Conservation (phyloP, 2,329 filamentous ascomycete species). For the Aspergillus nomiae region DNA sequence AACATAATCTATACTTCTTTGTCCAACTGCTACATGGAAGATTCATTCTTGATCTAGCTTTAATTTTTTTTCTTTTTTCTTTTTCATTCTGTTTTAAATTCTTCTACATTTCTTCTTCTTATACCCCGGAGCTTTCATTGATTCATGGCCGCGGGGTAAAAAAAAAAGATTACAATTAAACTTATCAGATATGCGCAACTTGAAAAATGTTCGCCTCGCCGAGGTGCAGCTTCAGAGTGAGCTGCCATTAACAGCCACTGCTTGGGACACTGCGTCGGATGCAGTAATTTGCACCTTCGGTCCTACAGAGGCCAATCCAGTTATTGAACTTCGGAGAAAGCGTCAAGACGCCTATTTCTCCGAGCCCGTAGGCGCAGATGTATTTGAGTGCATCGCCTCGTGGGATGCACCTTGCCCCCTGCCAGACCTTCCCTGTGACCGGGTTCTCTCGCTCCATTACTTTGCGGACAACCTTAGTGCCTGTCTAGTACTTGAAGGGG, state of each 20-base stretch:
- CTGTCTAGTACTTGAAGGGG: slow-evolving; percentile 83
- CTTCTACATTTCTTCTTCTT: slow-evolving; percentile 6
- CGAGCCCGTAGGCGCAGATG: slow-evolving; percentile 42
- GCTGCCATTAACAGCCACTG: slow-evolving; percentile 70
- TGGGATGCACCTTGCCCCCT: slow-evolving; percentile 87
- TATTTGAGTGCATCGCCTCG: slow-evolving; percentile 65
- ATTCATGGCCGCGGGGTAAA: slow-evolving; percentile 42
- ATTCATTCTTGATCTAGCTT: background rate
- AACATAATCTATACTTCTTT: background rate
- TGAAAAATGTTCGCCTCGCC: slow-evolving; percentile 74
- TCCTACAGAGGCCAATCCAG: slow-evolving; percentile 67
- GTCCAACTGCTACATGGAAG: background rate
- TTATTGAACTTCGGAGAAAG: slow-evolving; percentile 70
- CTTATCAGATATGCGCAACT: slow-evolving; percentile 71
- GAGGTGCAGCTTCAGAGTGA: slow-evolving; percentile 63
- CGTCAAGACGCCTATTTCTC: slow-evolving; percentile 39
- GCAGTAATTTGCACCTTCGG: slow-evolving; percentile 82
- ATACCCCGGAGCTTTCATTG: slow-evolving; percentile 16
- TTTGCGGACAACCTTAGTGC: slow-evolving; percentile 77
- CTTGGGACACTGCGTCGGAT: slow-evolving; percentile 82
- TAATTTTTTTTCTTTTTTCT: background rate
- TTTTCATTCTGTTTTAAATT: slow-evolving; percentile 4
- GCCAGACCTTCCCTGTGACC: slow-evolving; percentile 74
- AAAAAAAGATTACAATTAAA: slow-evolving; percentile 28
- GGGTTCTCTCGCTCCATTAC: slow-evolving; percentile 77